A percentile compares a stretch with the other conserved stretches of the same genome.
Conservation (phyloP, 2,329 filamentous ascomycete species). For the Lachnellula suecica region DNA sequence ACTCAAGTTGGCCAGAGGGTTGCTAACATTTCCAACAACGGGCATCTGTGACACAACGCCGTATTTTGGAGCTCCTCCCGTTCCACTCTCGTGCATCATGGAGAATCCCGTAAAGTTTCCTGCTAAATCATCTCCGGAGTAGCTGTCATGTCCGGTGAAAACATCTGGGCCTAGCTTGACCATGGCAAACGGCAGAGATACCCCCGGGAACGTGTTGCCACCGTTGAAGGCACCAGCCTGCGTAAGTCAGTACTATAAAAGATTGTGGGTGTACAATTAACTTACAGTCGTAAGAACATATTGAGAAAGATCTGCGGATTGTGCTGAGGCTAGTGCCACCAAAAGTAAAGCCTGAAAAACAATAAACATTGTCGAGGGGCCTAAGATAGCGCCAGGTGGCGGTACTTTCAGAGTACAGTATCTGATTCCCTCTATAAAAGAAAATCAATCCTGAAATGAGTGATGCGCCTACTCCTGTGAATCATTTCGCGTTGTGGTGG, state of each 20-base stretch:
- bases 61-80: constrained; percentile 68
- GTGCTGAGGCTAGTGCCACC: constrained; percentile 1
- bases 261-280: neutral
- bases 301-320: constrained; percentile 17
- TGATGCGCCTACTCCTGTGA: no score
- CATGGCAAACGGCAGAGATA: constrained; percentile 20
- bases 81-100: constrained; percentile 65
- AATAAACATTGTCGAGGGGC: no score
- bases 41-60: constrained; percentile 63
- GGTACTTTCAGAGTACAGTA: no score
- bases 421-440: no score
- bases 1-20: constrained; percentile 55
- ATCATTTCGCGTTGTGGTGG: no score
- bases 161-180: constrained; percentile 22
- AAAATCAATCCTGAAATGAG: no score
- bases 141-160: constrained; percentile 38
- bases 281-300: constrained; percentile 21
- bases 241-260: neutral
- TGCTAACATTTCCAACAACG: constrained; percentile 44
- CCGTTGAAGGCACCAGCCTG: constrained; percentile 15
- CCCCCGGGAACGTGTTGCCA: constrained; percentile 21
- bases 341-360: no score
- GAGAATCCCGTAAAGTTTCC: constrained; percentile 59
- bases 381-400: no score
- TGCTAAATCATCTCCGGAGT: constrained; percentile 48